Conservation (phyloP, 2,329 filamentous ascomycete genomes). For the Pseudopyricularia cyperi region DNA sequence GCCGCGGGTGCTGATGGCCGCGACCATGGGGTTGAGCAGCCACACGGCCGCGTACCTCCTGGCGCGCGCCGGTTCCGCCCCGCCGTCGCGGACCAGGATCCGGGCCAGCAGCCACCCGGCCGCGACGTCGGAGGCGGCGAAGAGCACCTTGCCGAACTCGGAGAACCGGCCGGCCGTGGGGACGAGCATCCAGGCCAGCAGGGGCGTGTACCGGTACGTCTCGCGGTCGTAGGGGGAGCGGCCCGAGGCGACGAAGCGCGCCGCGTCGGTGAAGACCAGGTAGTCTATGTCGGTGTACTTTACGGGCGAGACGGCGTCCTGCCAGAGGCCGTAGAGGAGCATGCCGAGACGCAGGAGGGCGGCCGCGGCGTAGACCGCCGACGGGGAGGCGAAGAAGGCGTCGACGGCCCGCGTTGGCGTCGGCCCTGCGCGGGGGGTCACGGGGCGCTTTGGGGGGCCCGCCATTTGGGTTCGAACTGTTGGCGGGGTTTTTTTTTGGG, state of each 20-base stretch:
- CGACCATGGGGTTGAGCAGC: conserved; percentile 96
- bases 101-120: conserved; percentile 65
- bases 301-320: conserved; percentile 80
- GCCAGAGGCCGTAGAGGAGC: conserved; percentile 79
- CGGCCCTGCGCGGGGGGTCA: not conserved
- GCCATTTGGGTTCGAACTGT: no score
- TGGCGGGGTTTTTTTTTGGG: no score
- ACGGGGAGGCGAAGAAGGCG: conserved; percentile 22
- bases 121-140: conserved; percentile 69
- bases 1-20: conserved; percentile 86
- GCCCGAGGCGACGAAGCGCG: conserved; percentile 56
- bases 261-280: conserved; percentile 91
- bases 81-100: conserved; percentile 16
- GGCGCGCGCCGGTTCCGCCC: conserved; percentile 40
- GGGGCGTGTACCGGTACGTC: conserved; percentile 92
- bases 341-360: conserved; percentile 57
- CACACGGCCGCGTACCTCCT: conserved; percentile 75
- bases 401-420: conserved; percentile 9
- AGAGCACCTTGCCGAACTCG: conserved; percentile 76
- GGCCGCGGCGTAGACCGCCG: conserved; percentile 41
- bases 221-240: conserved; percentile 74
- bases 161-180: conserved; percentile 70
- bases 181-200: conserved; percentile 81
- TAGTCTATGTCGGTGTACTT: conserved; percentile 99
- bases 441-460: not conserved